These are phyloP conservation scores for Blastomyces parvus DNA, from an alignment of 2,329 filamentous ascomycete species.

Conservation along the genomic window DNA sequence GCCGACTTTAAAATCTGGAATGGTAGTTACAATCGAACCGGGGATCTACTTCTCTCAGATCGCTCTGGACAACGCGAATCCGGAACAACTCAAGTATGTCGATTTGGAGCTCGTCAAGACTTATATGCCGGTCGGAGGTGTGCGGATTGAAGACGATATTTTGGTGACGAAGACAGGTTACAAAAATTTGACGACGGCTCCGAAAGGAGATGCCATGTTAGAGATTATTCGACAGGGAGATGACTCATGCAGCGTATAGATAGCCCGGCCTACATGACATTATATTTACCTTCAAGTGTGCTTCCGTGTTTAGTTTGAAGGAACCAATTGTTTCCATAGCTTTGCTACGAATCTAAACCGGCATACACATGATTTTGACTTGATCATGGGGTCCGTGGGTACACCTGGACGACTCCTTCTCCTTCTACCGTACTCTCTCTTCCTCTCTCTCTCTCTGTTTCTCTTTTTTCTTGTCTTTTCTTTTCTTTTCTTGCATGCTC, in stretches of 20 bases:
- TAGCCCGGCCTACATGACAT: not conserved
- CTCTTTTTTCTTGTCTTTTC: no score
- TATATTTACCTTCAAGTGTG: not conserved
- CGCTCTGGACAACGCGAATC: conserved; percentile 29
- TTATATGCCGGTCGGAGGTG: conserved; percentile 37
- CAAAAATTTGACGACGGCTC: conserved; percentile 63
- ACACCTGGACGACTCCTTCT: not conserved
- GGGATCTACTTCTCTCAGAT: conserved; percentile 40
- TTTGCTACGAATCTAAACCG: no score
- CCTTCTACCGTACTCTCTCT: not conserved
- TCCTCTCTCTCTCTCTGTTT: no score
- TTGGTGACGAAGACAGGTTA: conserved; percentile 59
- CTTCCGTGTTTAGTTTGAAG: not conserved
- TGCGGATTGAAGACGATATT: conserved; percentile 49
- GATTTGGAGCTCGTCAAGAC: conserved; percentile 31
- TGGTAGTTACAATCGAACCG: conserved; percentile 49
- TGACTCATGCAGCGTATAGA: not conserved
- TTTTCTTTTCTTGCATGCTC: not conserved
- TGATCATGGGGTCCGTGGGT: not conserved
- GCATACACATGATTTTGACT: not conserved
- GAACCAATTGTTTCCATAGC: not conserved
- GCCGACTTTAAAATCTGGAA: conserved; percentile 40
- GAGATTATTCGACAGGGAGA: conserved; percentile 27
- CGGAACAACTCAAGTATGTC: conserved; percentile 28
- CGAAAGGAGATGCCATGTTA: conserved; percentile 53